Conservation (phyloP, 192 early-diverging fungal species). For the Podila minutissima region DNA sequence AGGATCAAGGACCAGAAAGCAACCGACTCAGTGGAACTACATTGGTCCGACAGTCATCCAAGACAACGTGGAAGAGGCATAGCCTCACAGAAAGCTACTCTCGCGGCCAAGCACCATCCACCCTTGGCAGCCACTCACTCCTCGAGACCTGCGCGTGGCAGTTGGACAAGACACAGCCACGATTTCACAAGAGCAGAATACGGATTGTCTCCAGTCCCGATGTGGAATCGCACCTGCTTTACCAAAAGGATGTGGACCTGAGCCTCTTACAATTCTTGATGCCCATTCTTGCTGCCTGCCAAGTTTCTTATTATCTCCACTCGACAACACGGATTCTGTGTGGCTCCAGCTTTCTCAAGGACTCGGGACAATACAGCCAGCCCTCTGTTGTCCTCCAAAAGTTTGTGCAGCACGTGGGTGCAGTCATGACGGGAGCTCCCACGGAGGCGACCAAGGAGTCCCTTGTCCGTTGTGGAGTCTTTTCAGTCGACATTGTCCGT, state of each 20-base stretch:
- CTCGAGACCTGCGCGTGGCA: constrained; percentile 22
- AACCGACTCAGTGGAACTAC: constrained; percentile 34
- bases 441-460: not conserved
- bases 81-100: constrained; percentile 31
- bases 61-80: constrained; percentile 23
- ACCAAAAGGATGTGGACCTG: constrained; percentile 27
- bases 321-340: constrained; percentile 43
- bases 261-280: constrained; percentile 42
- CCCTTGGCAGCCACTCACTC: constrained; percentile 13
- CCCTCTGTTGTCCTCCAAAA: constrained; percentile 4
- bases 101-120: constrained; percentile 21
- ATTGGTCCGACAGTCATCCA: constrained; percentile 21
- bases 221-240: constrained; percentile 17
- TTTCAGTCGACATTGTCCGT: constrained; percentile 44
- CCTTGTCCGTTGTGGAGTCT: constrained; percentile 18
- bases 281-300: constrained; percentile 30
- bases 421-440: constrained; percentile 24
- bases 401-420: constrained; percentile 24
- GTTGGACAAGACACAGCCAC: constrained; percentile 23
- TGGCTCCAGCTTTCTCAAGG: constrained; percentile 24
- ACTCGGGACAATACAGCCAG: not conserved
- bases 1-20: constrained; percentile 17
- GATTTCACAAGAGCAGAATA: constrained; percentile 34
- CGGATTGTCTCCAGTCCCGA: constrained; percentile 9
- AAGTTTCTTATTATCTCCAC: constrained; percentile 42